These are phyloP conservation scores for Backusella tuberculispora DNA, from an alignment of 192 early-diverging fungal genomes.

Conservation along the genomic window DNA sequence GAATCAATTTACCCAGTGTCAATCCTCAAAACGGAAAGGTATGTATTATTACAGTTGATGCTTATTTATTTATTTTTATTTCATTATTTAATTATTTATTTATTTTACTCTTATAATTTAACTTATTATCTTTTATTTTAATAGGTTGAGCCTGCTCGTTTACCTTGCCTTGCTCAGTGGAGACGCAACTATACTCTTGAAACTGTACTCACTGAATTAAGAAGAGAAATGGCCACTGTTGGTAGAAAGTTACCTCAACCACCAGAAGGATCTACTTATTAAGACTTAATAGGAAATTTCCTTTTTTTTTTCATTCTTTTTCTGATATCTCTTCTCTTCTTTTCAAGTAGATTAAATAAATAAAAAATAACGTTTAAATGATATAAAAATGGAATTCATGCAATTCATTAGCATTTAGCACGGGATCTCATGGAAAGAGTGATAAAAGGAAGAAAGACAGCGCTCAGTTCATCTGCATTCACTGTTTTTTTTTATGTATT, in stretches of 20 bases:
- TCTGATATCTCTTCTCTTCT: background rate
- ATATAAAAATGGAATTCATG: no score
- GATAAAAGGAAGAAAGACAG: no score
- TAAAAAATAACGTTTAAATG: no score
- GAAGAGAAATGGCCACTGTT: conserved; percentile 88
- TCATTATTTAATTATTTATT: no score
- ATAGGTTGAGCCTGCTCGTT: conserved; percentile 67
- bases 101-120: background rate
- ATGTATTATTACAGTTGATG: background rate
- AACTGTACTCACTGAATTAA: conserved; percentile 80
- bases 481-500: no score
- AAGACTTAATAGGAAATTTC: conserved; percentile 2
- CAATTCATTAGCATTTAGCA: no score
- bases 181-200: conserved; percentile 78
- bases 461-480: no score
- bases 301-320: background rate
- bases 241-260: conserved; percentile 88
- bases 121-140: background rate
- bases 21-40: conserved; percentile 81
- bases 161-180: conserved; percentile 86
- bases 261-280: conserved; percentile 74
- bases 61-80: background rate
- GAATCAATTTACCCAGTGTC: conserved; percentile 88
- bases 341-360: no score
- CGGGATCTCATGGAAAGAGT: no score